Evolutionary conservation across 2,329 filamentous ascomycete genomes (phyloP).

Genomic region (Calonectria hongkongensis): DNA sequence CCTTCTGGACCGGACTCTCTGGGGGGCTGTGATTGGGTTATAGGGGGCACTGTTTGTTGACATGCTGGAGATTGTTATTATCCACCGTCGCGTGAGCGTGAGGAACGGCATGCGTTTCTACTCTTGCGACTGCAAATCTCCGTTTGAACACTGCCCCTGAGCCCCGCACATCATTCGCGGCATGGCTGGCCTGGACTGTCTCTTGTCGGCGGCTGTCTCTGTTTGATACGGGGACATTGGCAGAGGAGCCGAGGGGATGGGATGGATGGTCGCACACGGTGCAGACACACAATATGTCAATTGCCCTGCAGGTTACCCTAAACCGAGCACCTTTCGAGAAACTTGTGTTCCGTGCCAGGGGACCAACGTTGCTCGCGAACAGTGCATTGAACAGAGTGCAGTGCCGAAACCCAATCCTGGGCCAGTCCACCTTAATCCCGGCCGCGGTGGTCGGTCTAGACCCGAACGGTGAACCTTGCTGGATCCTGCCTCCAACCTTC

Average conservation of each 20-base stretch:
- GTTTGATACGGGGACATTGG: constrained; percentile 13
- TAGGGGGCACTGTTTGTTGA: constrained; percentile 51
- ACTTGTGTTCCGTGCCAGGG: constrained; percentile 20
- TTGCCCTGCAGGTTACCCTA: constrained; percentile 13
- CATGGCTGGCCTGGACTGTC: constrained; percentile 40
- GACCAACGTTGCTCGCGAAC: constrained; percentile 25
- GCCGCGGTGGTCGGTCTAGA: constrained; percentile 36
- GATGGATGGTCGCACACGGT: constrained; percentile 7
- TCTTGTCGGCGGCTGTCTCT: constrained; percentile 33
- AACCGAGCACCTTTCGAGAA: constrained; percentile 25
- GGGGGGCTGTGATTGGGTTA: constrained; percentile 49
- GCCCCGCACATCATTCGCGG: constrained; percentile 42
- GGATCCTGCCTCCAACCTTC: constrained; percentile 38
- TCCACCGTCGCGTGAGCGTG: constrained; percentile 47
- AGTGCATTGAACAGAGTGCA: constrained; percentile 35
- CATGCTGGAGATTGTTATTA: constrained; percentile 55
- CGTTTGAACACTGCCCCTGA: constrained; percentile 35
- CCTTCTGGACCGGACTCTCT: constrained; percentile 40
- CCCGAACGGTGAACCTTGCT: constrained; percentile 44
- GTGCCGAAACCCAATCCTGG: constrained; percentile 35
- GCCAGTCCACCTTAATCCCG: constrained; percentile 36
- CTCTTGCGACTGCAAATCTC: constrained; percentile 38
- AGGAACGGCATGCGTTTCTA: constrained; percentile 50
- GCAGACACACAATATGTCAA: not conserved
- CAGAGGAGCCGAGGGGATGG: constrained; percentile 9